These are phyloP conservation scores for Gossypium anomalum DNA, from an alignment of 345 rosid species.

Conservation along the genomic window DNA sequence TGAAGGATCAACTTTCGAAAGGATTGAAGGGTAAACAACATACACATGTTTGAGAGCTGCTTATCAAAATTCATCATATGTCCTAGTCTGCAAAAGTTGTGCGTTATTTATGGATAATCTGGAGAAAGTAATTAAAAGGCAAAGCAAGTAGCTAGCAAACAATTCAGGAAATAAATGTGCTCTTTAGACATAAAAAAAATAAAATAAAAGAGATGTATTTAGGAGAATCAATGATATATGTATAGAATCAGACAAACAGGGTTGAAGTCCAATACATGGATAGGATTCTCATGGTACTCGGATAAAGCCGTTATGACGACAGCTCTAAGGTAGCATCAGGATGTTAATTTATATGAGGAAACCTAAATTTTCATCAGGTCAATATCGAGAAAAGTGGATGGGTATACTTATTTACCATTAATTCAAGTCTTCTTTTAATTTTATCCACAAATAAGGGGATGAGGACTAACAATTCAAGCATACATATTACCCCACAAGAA, in stretches of 20 bases:
- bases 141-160: conserved; percentile 10
- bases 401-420: neutral
- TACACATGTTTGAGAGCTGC: conserved; percentile 79
- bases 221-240: neutral
- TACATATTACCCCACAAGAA: conserved; percentile 9
- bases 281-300: neutral
- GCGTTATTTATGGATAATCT: conserved; percentile 12
- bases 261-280: neutral
- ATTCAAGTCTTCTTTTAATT: neutral
- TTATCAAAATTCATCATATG: conserved; percentile 50
- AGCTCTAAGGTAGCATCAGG: neutral
- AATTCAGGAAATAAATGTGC: neutral
- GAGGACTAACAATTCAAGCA: conserved; percentile 1
- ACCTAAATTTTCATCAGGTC: neutral
- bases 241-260: neutral
- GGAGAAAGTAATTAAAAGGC: conserved; percentile 2
- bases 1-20: conserved; percentile 84
- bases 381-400: neutral
- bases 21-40: conserved; percentile 79
- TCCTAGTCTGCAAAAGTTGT: conserved; percentile 47
- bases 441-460: neutral
- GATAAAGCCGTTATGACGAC: neutral
- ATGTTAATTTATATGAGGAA: neutral
- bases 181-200: neutral
- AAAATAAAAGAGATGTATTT: neutral